Base-by-base conservation (phyloP, 2,329 filamentous ascomycete species). In the Magnaporthiopsis incrustans region DNA sequence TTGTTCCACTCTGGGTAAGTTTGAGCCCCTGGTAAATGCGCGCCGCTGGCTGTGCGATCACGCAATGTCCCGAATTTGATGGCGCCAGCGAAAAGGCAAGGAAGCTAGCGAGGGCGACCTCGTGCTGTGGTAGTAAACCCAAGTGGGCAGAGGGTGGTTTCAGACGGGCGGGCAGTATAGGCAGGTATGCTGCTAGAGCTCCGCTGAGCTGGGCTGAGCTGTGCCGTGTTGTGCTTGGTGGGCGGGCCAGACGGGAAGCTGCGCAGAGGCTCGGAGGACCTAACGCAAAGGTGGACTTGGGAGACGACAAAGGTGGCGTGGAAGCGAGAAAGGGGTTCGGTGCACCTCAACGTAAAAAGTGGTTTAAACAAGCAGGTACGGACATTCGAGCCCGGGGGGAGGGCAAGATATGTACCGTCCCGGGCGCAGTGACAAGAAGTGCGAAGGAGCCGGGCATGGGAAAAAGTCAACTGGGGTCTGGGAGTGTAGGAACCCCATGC, bases 401-500 rank as follows among this genome's bases (percentile, higher is more conserved):
- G 38, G 15, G 38, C 38, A 15, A 50, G 38, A 50, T 50, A 50
- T 50, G 38, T 50, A 50, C 38, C 38, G 38, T 50, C 18, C 22
- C 38, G 38, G 38, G 38, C 15, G 38, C 38, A 50, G 38, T 22
- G 15, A 50, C 38, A 50, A 18, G 38, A 50, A 50, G 38, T 50
- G 38, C 38, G 38, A 50, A 18, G 15, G 38, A 22, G 18, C 15
- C 38, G 38, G 38, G 38, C 38, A 50, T 50, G 38, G 38, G 8
- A 50, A 50, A 59, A 59, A 59, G 58, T 59, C 26, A 30, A 57
- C 56, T 33, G 30, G 58, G 30, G 58, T 59, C 58, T 32, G 27
- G 58, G 58, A 35, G 58, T n/a, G 58, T 18, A 59, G 12, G 58
- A 59, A 59, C 26, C 58, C 56, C 56, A 57, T 57, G 25, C n/a